Evolutionary conservation across 495 filamentous ascomycete genomes (phyloP).

Genomic region (Venustampulla echinocandica): DNA sequence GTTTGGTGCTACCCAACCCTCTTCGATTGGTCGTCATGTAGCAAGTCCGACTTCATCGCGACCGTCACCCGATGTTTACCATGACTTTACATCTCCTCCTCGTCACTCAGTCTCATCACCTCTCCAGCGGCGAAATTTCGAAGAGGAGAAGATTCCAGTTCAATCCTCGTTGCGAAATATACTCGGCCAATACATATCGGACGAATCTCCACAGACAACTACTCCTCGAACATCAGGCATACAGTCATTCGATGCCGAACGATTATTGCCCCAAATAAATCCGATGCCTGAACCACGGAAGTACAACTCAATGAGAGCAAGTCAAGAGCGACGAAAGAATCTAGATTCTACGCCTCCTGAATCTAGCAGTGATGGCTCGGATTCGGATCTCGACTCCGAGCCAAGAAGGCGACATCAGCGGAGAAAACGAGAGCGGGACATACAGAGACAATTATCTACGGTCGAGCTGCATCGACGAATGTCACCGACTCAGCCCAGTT

Average conservation of each 20-base stretch:
- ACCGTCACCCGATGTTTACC: constrained; percentile 20
- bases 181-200: constrained; percentile 3
- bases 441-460: constrained; percentile 10
- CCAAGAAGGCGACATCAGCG: background rate
- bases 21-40: constrained; percentile 10
- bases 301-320: constrained; percentile 17
- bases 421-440: constrained; percentile 2
- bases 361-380: constrained; percentile 10
- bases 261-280: background rate
- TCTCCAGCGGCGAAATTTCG: background rate
- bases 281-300: constrained; percentile 2
- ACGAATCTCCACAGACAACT: background rate
- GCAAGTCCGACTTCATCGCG: constrained; percentile 10
- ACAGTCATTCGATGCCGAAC: constrained; percentile 7
- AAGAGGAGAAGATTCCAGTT: constrained; percentile 5
- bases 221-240: constrained; percentile 5
- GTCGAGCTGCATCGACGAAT: background rate
- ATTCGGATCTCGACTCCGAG: constrained; percentile 5
- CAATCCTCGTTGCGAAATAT: constrained; percentile 13
- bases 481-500: background rate
- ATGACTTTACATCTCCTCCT: constrained; percentile 13
- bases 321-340: constrained; percentile 16
- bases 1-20: constrained; percentile 23
- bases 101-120: constrained; percentile 12
- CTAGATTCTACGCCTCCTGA: background rate